Conservation (phyloP, 768 basidiomycete species). For the Arthromyces matolae region DNA sequence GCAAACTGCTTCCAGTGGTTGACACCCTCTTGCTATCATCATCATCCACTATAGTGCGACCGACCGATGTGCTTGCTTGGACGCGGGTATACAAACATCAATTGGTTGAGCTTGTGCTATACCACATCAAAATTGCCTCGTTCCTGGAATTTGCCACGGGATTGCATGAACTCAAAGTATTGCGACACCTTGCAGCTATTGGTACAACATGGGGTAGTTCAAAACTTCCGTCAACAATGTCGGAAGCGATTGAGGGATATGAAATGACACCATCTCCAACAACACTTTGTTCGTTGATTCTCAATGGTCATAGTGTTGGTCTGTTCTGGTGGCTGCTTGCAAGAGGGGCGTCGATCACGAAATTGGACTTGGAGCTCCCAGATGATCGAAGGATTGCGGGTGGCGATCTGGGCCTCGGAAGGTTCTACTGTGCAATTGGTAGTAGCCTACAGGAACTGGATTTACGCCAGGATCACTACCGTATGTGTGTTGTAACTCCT, state of each 20-base stretch:
- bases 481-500: neutral
- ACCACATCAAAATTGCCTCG: neutral
- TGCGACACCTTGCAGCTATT: conserved; percentile 7
- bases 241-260: neutral
- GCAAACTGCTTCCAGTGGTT: neutral
- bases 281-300: conserved; percentile 4
- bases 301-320: neutral
- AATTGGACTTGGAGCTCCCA: neutral
- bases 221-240: neutral
- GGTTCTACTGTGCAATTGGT: neutral
- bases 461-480: neutral
- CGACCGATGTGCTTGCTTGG: neutral
- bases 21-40: conserved; percentile 1
- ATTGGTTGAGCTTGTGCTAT: conserved; percentile 6
- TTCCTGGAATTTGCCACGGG: neutral
- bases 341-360: neutral
- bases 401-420: neutral
- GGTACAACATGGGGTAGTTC: neutral
- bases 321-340: conserved; percentile 6
- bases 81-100: neutral
- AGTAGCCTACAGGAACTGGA: conserved; percentile 7
- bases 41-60: neutral
- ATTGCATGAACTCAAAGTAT: neutral
- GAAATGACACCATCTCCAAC: neutral
- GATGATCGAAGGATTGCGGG: neutral